Evolutionary conservation across 2,329 filamentous ascomycete species (phyloP), one percentile per base, ranked within the genome.

Genomic region (Monilinia vaccinii-corymbosi): DNA sequence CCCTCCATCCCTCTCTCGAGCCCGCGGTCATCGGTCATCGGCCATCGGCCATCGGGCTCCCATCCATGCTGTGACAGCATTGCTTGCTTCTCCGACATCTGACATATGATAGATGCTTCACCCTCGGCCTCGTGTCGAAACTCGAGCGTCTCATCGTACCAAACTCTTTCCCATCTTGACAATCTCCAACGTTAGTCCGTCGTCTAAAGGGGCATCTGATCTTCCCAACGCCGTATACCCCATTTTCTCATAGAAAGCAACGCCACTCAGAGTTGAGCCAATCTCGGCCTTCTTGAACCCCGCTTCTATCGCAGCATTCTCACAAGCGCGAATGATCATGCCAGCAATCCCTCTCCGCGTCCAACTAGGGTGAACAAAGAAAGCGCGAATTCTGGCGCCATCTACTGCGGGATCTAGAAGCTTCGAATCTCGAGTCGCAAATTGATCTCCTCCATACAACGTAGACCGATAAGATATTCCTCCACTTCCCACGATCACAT

Each of bases 341-440:
- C 52, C 56, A 7, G 56, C 64, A 16, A 64, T 56, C 1, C 64
- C 63, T 25, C 21, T 57, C 11, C 61, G 28, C 7, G 50, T 42
- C 57, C 58, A 64, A 14, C 42, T 10, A 10, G 63, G 63, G 58
- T 64, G 64, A 7, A 66, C 64, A 34, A 64, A 64, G n/a, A 64
- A 56, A 11, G 64, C 64, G 8, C 63, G 57, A 42, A 66, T 60
- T 46, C 63, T 66, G 0, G 63, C 63, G 3, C 62, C 61, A 53
- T 63, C 61, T 4, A 47, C 58, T 3, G 23, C 45, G 1, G 64
- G 63, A 49, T 62, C 31, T 18, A 66, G 40, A 10, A 63, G 28
- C 4, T 51, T 52, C 1, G 56, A 56, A 56, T 66, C 34, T 38
- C 61, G 61, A 13, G 44, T 32, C 6, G 53, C 57, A 53, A 62